Percentiles rank a stretch among this genome's conserved stretches.
Evolutionary conservation across 306 rosid species (phyloP).

Genomic region (Castanea mollissima): DNA sequence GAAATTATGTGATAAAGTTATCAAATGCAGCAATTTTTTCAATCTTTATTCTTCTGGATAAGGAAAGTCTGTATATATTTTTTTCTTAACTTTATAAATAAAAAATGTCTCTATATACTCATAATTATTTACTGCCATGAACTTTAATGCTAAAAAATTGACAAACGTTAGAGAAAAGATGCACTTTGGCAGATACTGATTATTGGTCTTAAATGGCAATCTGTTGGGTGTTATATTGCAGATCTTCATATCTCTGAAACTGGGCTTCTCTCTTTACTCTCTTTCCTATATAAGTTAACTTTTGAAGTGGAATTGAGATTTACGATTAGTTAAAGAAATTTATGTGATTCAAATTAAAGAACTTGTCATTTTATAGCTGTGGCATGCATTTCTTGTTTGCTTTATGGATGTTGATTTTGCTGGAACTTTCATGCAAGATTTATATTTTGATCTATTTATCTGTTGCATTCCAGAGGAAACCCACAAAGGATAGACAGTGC

Average conservation of each 20-base stretch:
- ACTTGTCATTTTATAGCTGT: neutral
- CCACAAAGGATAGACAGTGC: constrained; percentile 93
- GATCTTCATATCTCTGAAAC: neutral
- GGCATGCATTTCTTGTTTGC: neutral
- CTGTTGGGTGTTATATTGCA: constrained; percentile 14
- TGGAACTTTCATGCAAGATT: neutral
- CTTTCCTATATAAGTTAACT: too few species aligned
- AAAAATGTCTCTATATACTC: neutral
- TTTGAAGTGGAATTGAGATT: neutral
- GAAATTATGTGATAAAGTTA: neutral
- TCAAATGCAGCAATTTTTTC: neutral
- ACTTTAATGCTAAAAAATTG: neutral
- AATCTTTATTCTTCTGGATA: neutral
- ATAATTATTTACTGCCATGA: neutral
- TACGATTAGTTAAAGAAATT: neutral
- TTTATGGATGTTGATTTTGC: constrained; percentile 3
- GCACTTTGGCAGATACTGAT: neutral
- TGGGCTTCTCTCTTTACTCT: too few species aligned
- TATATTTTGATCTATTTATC: constrained; percentile 12
- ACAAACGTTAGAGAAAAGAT: neutral
- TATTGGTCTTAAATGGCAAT: constrained; percentile 2
- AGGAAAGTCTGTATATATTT: neutral
- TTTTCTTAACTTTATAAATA: neutral
- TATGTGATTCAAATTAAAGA: neutral
- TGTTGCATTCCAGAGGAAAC: constrained; percentile 71